These are phyloP conservation scores for Plasmodium berghei DNA, from an alignment of 169 alveolate genomes.

Conservation along the genomic window DNA sequence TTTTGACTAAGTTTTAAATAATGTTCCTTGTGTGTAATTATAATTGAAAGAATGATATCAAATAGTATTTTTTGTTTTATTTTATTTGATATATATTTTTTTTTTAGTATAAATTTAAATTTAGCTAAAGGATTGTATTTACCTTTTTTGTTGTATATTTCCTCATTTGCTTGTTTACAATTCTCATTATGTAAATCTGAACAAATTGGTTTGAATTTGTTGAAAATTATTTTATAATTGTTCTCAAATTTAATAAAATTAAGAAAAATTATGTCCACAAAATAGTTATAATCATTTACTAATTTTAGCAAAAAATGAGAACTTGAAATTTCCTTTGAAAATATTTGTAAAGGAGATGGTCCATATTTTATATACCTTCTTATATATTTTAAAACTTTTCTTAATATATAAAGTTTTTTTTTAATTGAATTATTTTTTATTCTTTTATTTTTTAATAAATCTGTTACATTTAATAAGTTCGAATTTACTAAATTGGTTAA, in stretches of 20 bases:
- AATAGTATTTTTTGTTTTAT: constrained; percentile 24
- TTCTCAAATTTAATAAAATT: constrained; percentile 1
- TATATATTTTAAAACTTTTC: constrained; percentile 35
- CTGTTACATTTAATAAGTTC: constrained; percentile 7
- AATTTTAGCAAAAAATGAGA: constrained; percentile 39
- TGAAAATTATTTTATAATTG: not conserved
- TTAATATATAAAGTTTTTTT: constrained; percentile 21
- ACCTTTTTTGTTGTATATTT: too few relatives aligned
- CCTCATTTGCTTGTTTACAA: too few relatives aligned
- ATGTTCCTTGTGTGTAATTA: constrained; percentile 14
- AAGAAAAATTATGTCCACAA: constrained; percentile 16
- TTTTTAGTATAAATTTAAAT: constrained; percentile 1
- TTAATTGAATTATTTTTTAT: not conserved
- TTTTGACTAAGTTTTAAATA: constrained; percentile 8
- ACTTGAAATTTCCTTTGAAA: constrained; percentile 42
- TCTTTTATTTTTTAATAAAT: constrained; percentile 4
- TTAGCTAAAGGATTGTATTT: not conserved
- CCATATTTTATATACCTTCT: constrained; percentile 51
- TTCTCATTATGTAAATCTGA: too few relatives aligned
- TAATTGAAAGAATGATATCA: constrained; percentile 24
- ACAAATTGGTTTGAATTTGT: too few relatives aligned
- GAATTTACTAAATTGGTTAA: constrained; percentile 11
- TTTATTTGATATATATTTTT: constrained; percentile 25
- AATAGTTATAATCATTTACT: constrained; percentile 28
- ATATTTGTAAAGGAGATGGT: constrained; percentile 26